These are phyloP conservation scores for Saksenaea oblongispora DNA, from an alignment of 371 early-diverging fungal species.

Conservation along the genomic window DNA sequence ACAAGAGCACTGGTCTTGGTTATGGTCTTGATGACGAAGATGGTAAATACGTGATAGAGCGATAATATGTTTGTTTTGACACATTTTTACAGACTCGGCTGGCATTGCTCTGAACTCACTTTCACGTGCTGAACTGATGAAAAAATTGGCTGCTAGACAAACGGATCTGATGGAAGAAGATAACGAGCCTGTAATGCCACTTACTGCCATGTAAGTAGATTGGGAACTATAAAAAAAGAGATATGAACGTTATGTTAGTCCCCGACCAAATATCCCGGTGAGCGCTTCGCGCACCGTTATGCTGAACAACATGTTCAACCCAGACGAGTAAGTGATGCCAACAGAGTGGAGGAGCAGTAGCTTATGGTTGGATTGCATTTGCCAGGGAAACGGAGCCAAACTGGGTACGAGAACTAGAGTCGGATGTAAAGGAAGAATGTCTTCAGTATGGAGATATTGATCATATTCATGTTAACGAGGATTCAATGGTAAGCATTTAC, in stretches of 20 bases:
- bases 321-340: slow-evolving; percentile 71
- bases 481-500: slow-evolving; percentile 53
- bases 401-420: slow-evolving; percentile 88
- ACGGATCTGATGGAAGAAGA: slow-evolving; percentile 24
- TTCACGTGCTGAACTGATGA: slow-evolving; percentile 85
- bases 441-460: slow-evolving; percentile 76
- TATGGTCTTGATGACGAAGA: slow-evolving; percentile 57
- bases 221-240: neutral
- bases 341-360: neutral
- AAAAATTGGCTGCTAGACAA: slow-evolving; percentile 72
- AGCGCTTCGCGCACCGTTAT: slow-evolving; percentile 63
- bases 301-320: slow-evolving; percentile 93
- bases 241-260: slow-evolving; percentile 17
- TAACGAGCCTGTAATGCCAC: neutral
- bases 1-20: slow-evolving; percentile 48
- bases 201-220: neutral
- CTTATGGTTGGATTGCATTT: slow-evolving; percentile 8
- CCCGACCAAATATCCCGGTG: slow-evolving; percentile 46
- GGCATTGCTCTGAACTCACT: slow-evolving; percentile 75
- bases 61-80: neutral
- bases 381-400: slow-evolving; percentile 85
- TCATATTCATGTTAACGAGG: slow-evolving; percentile 76
- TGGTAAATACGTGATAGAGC: slow-evolving; percentile 27
- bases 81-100: slow-evolving; percentile 49
- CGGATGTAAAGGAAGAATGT: slow-evolving; percentile 87